These are phyloP conservation scores for Arctium lappa DNA, from an alignment of 129 eudicot species.

Conservation along the genomic window DNA sequence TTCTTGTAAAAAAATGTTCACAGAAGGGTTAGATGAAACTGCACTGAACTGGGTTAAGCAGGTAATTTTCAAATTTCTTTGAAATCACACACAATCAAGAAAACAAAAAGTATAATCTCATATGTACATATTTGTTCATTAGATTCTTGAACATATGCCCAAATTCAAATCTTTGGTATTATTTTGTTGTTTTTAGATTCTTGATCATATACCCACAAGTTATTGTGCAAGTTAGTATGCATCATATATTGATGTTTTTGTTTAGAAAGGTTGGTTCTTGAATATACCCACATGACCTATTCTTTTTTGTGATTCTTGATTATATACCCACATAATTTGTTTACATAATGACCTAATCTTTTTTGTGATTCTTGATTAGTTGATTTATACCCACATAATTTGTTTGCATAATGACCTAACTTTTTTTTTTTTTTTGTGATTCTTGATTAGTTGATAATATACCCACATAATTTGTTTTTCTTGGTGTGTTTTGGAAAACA, in stretches of 20 bases:
- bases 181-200: not conserved
- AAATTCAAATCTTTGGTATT: no score
- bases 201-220: not conserved
- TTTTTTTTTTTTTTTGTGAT: not conserved
- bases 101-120: no score
- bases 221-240: not conserved
- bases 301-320: not conserved
- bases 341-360: not conserved
- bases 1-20: slow-evolving; percentile 52
- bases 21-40: slow-evolving; percentile 79
- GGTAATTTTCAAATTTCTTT: slow-evolving; percentile 36
- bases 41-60: slow-evolving; percentile 85
- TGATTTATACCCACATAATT: not conserved
- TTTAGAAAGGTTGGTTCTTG: not conserved
- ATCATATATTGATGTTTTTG: not conserved
- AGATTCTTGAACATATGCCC: no score
- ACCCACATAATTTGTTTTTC: not conserved
- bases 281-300: not conserved
- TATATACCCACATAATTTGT: not conserved
- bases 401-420: not conserved
- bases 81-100: not conserved
- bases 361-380: not conserved
- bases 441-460: not conserved
- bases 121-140: no score
- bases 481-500: not conserved